These are phyloP conservation scores for Yamadazyma paraphyllophila DNA, from an alignment of 805 yeast genomes.

Conservation along the genomic window DNA sequence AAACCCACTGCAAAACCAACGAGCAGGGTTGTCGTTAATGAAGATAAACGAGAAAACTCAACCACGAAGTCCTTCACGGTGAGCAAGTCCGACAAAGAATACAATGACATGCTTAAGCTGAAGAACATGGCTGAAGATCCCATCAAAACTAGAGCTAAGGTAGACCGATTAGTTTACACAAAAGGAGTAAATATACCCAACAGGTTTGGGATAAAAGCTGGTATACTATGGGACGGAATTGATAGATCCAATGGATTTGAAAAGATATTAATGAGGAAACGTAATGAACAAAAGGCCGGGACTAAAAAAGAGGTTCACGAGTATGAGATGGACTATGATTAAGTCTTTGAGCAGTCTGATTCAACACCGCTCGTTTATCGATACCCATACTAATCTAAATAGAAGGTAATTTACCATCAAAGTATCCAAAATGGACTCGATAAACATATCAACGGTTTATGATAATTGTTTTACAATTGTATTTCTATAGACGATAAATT, in stretches of 20 bases:
- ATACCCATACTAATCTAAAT: too few species aligned
- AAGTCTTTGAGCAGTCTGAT: not conserved
- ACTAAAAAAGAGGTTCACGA: slow-evolving; percentile 28
- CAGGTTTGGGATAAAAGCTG: slow-evolving; percentile 75
- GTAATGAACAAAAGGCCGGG: slow-evolving; percentile 22
- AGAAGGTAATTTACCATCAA: too few species aligned
- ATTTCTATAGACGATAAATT: too few species aligned
- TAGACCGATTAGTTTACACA: slow-evolving; percentile 2
- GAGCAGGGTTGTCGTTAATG: not conserved
- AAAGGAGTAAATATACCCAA: slow-evolving; percentile 58
- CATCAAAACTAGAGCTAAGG: not conserved
- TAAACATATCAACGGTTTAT: too few species aligned
- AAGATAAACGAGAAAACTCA: not conserved
- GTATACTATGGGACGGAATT: slow-evolving; percentile 82
- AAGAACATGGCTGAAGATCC: slow-evolving; percentile 14
- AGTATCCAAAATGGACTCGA: too few species aligned
- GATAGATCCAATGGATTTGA: slow-evolving; percentile 90
- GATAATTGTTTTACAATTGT: too few species aligned
- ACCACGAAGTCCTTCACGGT: slow-evolving; percentile 13
- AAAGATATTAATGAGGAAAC: slow-evolving; percentile 48
- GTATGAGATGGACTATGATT: slow-evolving; percentile 19
- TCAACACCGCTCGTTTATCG: too few species aligned
- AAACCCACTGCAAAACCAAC: slow-evolving; percentile 7
- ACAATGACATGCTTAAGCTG: slow-evolving; percentile 11
- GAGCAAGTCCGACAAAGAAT: slow-evolving; percentile 10